Evolutionary conservation across 352 stramenopile species (phyloP), one percentile per base, ranked within the genome.

Genomic region (Peronospora belbahrii): DNA sequence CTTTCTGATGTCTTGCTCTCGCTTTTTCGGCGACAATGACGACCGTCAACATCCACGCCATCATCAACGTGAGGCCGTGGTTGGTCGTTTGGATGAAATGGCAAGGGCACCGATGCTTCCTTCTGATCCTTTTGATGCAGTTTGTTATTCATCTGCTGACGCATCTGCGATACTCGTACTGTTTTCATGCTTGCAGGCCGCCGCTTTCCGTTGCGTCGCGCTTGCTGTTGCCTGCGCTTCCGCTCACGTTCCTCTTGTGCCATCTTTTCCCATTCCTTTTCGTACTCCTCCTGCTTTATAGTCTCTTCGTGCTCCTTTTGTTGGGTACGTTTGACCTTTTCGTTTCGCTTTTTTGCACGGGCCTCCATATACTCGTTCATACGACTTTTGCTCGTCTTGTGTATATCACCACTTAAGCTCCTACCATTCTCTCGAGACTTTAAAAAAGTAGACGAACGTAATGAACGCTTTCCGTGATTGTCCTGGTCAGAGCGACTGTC

Each of bases 351-450:
- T 39, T 62, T 80, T 7, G 77, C 75, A 2, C 82, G 82, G 22
- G 62, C 71, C 34, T 94, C 79, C 82, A 94, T 94, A 56, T 94
- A 94, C 42, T 86, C 70, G 40, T 94, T 94, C 82, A 94, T 94
- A 18, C 82, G 79, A 37, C 70, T 89, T 52, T 83, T 83, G 22
- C 68, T 83, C 9, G 58, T 62, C 8, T 48, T 56, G 32, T 66
- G 61, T 19, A 52, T 40, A 42, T 49, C 49, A n/a, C 51, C 53
- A 37, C 63, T 63, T 15, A 70, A 39, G 36, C 63, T 74, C 42
- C 64, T 60, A 41, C 35, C 65, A 30, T 77, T 80, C 43, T 74
- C 66, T 59, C 56, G 59, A 50, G 28, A 51, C 34, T 70, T 65
- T 5, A 52, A 70, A 0, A 52, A 58, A 22, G 65, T 65, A 39